These are phyloP conservation scores for Sphaerosporella brunnea DNA, from an alignment of 495 filamentous ascomycete species.

Conservation along the genomic window DNA sequence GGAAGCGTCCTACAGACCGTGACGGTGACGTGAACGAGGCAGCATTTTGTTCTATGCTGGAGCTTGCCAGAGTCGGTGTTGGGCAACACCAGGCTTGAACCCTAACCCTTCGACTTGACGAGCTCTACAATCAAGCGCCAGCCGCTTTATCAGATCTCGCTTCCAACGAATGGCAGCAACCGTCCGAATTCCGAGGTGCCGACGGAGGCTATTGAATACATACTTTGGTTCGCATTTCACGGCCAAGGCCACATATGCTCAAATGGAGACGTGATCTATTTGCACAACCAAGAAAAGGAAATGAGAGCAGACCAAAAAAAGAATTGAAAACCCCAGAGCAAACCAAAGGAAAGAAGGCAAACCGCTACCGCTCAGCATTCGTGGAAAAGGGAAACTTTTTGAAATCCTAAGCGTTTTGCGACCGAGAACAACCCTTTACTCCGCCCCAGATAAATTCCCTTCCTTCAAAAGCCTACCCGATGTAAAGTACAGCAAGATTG, in stretches of 20 bases:
- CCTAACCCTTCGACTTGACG: no score
- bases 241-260: background rate
- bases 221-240: background rate
- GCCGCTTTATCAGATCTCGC: background rate
- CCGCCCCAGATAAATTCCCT: background rate
- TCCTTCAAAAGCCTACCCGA: background rate
- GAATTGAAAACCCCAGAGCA: background rate
- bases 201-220: background rate
- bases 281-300: background rate
- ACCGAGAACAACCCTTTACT: constrained; percentile 6
- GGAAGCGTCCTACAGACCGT: no score
- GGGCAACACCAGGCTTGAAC: no score
- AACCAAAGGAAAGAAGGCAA: background rate
- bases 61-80: no score
- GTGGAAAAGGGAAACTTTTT: background rate
- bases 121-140: no score
- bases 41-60: no score
- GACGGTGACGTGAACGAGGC: no score
- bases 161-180: background rate
- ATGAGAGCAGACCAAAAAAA: background rate
- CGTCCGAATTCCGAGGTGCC: background rate
- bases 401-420: constrained; percentile 3
- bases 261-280: background rate
- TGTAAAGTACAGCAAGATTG: constrained; percentile 13
- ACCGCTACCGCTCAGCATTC: background rate